Conservation (phyloP, 495 filamentous ascomycete species). For the Aspergillus sclerotiicarbonarius region DNA sequence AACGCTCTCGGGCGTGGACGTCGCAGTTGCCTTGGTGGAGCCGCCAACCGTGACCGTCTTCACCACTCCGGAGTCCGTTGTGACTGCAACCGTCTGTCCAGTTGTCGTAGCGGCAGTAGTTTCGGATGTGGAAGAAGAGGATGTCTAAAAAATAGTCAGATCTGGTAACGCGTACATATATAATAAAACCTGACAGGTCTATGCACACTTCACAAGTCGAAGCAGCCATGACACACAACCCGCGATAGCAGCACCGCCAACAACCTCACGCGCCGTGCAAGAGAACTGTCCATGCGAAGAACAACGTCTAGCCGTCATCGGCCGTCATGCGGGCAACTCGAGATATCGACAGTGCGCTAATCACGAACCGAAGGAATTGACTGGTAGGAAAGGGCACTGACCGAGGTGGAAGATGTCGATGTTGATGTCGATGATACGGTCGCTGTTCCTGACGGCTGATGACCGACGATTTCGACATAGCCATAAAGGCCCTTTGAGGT, state of each 20-base stretch:
- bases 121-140: slow-evolving; percentile 6
- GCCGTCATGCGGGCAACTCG: neutral
- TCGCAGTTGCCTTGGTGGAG: slow-evolving; percentile 33
- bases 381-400: slow-evolving; percentile 4
- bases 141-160: slow-evolving; percentile 13
- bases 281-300: neutral
- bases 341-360: neutral
- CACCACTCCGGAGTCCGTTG: slow-evolving; percentile 46
- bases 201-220: neutral
- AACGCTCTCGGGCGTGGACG: slow-evolving; percentile 14
- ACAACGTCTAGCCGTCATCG: neutral
- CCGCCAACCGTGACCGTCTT: slow-evolving; percentile 53
- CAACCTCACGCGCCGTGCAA: neutral
- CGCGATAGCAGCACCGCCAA: neutral
- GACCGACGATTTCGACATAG: slow-evolving; percentile 45
- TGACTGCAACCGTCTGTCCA: slow-evolving; percentile 29
- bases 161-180: neutral
- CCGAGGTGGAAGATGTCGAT: slow-evolving; percentile 25
- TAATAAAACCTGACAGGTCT: neutral
- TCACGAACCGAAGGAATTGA: neutral
- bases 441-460: slow-evolving; percentile 37
- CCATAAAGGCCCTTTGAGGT: slow-evolving; percentile 51
- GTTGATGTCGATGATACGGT: slow-evolving; percentile 26
- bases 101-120: slow-evolving; percentile 35
- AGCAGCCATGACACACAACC: neutral